phyloP scores from a whole-genome alignment of 1,284 basidiomycete species.

The Ceratobasidium sp. region DNA sequence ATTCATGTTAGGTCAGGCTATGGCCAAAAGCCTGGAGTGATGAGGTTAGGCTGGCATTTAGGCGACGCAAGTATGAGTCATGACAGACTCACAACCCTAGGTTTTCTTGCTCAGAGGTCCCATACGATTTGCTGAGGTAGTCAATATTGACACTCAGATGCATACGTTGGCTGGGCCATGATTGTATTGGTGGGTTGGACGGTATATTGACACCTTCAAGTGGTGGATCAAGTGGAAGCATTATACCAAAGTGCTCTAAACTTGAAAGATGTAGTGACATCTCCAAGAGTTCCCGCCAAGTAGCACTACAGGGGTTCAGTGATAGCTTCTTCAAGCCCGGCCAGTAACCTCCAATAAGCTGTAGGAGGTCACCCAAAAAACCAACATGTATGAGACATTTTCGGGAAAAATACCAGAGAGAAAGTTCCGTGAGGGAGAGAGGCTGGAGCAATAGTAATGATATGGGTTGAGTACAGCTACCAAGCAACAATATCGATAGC shows the following conservation, averaged over 20 bases:
- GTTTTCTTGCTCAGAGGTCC: background rate
- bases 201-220: too few relatives aligned
- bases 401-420: too few relatives aligned
- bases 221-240: too few relatives aligned
- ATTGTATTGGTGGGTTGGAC: background rate
- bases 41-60: background rate
- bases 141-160: background rate
- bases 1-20: background rate
- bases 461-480: background rate
- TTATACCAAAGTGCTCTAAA: too few relatives aligned
- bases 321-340: too few relatives aligned
- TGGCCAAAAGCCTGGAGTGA: background rate
- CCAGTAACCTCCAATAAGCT: too few relatives aligned
- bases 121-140: too few relatives aligned
- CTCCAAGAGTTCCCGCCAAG: too few relatives aligned
- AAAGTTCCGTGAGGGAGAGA: background rate
- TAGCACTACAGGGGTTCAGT: too few relatives aligned
- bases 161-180: background rate
- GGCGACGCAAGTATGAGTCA: background rate
- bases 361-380: too few relatives aligned
- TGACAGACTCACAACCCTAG: background rate
- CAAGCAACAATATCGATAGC: background rate
- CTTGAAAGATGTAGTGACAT: too few relatives aligned
- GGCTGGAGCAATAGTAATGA: background rate
- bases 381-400: too few relatives aligned